Evolutionary conservation across 208 protist species (phyloP), one percentile per base, ranked within the genome.

Genomic region (Leishmania mexicana): DNA sequence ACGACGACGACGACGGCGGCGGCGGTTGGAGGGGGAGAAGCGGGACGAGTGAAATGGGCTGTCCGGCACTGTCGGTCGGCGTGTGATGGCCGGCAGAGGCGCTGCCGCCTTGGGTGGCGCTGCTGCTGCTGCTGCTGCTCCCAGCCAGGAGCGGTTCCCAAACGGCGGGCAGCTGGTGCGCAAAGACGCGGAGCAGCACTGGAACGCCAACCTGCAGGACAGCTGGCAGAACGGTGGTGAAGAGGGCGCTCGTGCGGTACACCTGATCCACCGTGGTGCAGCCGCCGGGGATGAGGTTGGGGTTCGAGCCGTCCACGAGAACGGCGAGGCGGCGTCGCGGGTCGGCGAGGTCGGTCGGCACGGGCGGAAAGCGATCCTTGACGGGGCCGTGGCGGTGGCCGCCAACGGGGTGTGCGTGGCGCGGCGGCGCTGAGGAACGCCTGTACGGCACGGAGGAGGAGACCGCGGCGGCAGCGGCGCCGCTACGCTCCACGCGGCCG

Each of bases 131-230:
- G 24, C 51, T 10, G 31, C 78, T 64, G 64, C 72, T 87, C 35
- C 78, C 75, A 4, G 70, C 71, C 17, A 96, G 57, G 53, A 95
- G 80, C 42, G 88, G 81, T 54, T 88, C 92, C 93, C 94, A 97
- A 71, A 87, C 90, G 35, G 82, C 58, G 13, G 90, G 89, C 53
- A 97, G 86, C 70, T 95, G 86, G 77, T 94, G 86, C 19, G 89
- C 89, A 75, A 97, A 97, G 60, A 96, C 73, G 57, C 94, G 92
- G 62, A 96, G 79, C 72, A 97, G 80, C 60, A 97, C 94, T 19
- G 94, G 94, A 28, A 93, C 88, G 13, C 94, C 94, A 40, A 97
- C 87, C 78, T 92, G 85, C 65, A 90, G 67, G 58, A 94, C 88
- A 6, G 91, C 90, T 17, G 92, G 91, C 58, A 96, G 74, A 76